These are phyloP conservation scores for Vairimorpha apis DNA, from an alignment of 371 early-diverging fungal genomes.

Conservation along the genomic window DNA sequence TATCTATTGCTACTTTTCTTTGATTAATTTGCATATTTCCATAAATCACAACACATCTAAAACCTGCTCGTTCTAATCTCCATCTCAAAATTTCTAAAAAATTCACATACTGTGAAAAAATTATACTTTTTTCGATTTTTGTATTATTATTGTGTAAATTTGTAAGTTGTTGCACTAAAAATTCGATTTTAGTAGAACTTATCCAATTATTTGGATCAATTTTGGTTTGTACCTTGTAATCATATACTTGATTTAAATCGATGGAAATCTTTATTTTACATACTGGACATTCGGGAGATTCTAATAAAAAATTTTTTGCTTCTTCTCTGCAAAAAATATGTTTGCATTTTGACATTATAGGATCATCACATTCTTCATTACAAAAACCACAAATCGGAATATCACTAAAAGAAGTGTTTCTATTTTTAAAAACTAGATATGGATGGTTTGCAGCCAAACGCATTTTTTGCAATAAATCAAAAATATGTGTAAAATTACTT, in stretches of 20 bases:
- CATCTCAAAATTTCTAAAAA: constrained; percentile 83
- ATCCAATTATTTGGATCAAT: constrained; percentile 38
- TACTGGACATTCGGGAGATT: constrained; percentile 70
- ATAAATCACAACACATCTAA: constrained; percentile 78
- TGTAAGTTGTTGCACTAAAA: constrained; percentile 77
- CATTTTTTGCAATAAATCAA: constrained; percentile 65
- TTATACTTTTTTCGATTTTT: constrained; percentile 73
- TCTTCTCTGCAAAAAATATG: constrained; percentile 75
- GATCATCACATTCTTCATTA: constrained; percentile 76
- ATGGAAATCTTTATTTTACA: constrained; percentile 73
- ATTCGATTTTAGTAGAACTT: constrained; percentile 73
- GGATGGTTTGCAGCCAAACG: constrained; percentile 77
- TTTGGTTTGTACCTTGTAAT: constrained; percentile 3
- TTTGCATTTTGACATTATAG: constrained; percentile 77
- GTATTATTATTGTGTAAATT: constrained; percentile 68
- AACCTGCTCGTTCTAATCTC: constrained; percentile 82
- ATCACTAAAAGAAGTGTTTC: constrained; percentile 48
- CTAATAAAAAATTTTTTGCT: constrained; percentile 22
- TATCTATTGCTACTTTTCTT: constrained; percentile 70
- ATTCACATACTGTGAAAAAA: constrained; percentile 80
- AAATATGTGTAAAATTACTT: constrained; percentile 83
- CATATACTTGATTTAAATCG: constrained; percentile 69
- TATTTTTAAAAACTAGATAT: constrained; percentile 66
- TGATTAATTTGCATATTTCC: constrained; percentile 78
- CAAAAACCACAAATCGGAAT: constrained; percentile 78